Evolutionary conservation across 1,284 basidiomycete species (phyloP).

Genomic region (Lignosus rhinocerotis): DNA sequence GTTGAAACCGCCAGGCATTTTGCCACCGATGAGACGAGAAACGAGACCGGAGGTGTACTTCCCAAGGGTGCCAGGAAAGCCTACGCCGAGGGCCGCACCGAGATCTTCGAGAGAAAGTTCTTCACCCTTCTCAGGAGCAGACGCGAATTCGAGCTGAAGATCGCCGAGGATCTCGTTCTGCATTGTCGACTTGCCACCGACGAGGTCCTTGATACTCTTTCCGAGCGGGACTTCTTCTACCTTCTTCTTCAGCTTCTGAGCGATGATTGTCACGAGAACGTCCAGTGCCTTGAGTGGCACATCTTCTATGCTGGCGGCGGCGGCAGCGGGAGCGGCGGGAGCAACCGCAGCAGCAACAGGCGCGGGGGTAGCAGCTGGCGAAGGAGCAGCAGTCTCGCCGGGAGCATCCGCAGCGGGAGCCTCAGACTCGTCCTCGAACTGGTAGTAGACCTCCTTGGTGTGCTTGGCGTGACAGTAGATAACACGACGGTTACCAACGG

Average conservation of each 20-base stretch:
- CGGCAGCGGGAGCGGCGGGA: constrained; percentile 50
- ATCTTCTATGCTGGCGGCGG: constrained; percentile 81
- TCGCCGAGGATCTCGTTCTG: constrained; percentile 97
- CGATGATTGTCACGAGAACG: constrained; percentile 86
- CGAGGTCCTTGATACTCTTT: constrained; percentile 98
- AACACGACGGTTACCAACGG: constrained; percentile 75
- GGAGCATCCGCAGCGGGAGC: constrained; percentile 46
- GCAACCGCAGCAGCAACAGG: constrained; percentile 45
- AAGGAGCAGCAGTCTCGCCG: constrained; percentile 40
- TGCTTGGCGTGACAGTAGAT: constrained; percentile 97
- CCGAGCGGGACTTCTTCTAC: constrained; percentile 87
- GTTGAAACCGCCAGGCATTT: constrained; percentile 99
- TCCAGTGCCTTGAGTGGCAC: constrained; percentile 92
- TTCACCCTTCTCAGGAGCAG: constrained; percentile 97
- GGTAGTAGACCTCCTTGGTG: constrained; percentile 96
- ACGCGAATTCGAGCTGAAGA: constrained; percentile 86
- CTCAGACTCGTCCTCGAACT: constrained; percentile 88
- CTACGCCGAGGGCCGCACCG: constrained; percentile 80
- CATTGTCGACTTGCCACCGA: constrained; percentile 96
- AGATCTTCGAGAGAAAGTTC: constrained; percentile 96
- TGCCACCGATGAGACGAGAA: constrained; percentile 89
- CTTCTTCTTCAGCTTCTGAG: constrained; percentile 97
- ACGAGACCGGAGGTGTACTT: constrained; percentile 95
- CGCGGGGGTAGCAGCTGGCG: constrained; percentile 46
- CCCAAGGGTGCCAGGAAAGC: constrained; percentile 86